Percentiles rank a stretch among this genome's conserved stretches.
These are phyloP conservation scores for Fragilaria radians DNA, from an alignment of 108 stramenopile genomes.

Conservation along the genomic window DNA sequence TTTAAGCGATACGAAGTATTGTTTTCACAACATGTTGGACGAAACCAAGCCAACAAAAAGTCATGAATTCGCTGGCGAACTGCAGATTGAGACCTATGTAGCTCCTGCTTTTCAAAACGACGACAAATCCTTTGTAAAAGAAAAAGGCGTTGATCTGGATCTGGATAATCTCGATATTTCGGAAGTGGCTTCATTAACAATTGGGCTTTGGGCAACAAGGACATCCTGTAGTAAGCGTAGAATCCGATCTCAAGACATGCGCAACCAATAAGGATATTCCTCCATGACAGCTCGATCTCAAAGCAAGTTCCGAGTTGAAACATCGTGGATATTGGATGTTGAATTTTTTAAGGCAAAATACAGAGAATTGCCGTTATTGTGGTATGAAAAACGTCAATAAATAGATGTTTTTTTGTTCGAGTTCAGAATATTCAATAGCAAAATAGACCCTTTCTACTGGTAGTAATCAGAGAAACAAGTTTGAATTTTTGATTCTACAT, in stretches of 20 bases:
- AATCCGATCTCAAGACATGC: neutral
- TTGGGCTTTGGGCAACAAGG: neutral
- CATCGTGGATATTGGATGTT: too few relatives aligned
- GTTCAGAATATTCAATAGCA: too few relatives aligned
- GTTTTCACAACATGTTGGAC: too few relatives aligned
- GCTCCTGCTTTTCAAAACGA: conserved; percentile 23
- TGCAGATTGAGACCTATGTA: neutral
- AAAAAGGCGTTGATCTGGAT: conserved; percentile 17
- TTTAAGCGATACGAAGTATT: too few relatives aligned
- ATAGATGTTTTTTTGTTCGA: too few relatives aligned
- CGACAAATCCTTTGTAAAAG: conserved; percentile 31
- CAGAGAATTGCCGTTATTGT: too few relatives aligned
- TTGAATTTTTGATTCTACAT: too few relatives aligned
- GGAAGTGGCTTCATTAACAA: neutral
- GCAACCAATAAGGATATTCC: neutral
- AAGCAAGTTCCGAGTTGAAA: too few relatives aligned
- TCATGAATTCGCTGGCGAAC: neutral
- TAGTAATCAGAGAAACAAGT: too few relatives aligned
- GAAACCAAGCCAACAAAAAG: neutral
- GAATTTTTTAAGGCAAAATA: too few relatives aligned
- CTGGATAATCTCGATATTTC: conserved; percentile 5
- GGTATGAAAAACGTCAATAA: too few relatives aligned
- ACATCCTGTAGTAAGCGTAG: neutral
- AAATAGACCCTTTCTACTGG: too few relatives aligned
- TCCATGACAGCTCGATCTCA: neutral